Conservation (phyloP, 225 moss, liverwort and hornwort species). For the Marchantia polymorpha region DNA sequence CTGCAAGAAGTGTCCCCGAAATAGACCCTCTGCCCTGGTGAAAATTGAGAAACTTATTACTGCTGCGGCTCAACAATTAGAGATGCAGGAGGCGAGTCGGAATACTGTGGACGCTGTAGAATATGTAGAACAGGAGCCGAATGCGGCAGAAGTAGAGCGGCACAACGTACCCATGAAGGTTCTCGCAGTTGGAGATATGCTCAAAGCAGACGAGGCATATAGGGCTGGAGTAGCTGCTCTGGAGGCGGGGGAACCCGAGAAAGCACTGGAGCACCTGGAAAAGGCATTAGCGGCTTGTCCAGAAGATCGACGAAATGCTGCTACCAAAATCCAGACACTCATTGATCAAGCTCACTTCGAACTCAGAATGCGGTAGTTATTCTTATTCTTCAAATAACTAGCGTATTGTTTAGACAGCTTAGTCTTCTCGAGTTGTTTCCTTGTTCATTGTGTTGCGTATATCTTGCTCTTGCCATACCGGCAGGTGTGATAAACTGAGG, state of each 20-base stretch:
- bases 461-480: neutral
- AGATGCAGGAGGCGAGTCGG: slow-evolving; percentile 27
- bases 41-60: slow-evolving; percentile 31
- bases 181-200: slow-evolving; percentile 33
- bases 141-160: slow-evolving; percentile 3
- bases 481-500: neutral
- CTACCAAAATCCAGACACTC: slow-evolving; percentile 30
- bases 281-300: slow-evolving; percentile 28
- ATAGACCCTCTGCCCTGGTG: slow-evolving; percentile 21
- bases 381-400: neutral
- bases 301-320: slow-evolving; percentile 24
- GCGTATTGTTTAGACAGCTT: neutral
- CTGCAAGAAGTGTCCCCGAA: slow-evolving; percentile 22
- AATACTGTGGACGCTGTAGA: neutral
- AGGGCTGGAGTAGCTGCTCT: slow-evolving; percentile 34
- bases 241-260: slow-evolving; percentile 33
- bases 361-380: slow-evolving; percentile 28
- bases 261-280: slow-evolving; percentile 31
- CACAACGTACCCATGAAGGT: slow-evolving; percentile 27
- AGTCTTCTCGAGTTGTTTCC: neutral
- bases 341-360: slow-evolving; percentile 35
- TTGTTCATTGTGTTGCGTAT: neutral
- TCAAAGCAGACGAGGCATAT: slow-evolving; percentile 34
- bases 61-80: slow-evolving; percentile 26
- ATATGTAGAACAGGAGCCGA: neutral